Percentiles rank a stretch among this genome's conserved stretches.
Conservation (phyloP, 352 stramenopile species). For the Phytophthora gonapodyides region DNA sequence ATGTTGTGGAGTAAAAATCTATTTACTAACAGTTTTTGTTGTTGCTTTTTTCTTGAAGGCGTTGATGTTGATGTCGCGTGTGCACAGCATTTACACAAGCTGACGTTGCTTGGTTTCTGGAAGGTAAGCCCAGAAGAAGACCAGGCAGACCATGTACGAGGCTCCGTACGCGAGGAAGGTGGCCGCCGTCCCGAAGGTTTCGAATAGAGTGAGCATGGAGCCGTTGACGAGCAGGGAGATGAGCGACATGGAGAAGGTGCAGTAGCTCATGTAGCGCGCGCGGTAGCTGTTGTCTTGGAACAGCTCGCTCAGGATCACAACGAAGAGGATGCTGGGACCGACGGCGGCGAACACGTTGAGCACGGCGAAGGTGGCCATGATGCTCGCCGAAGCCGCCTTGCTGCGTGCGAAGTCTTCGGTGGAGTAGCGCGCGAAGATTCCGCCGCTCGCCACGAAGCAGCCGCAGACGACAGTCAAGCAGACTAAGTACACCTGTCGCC, state of each 20-base stretch:
- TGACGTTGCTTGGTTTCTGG: constrained; percentile 83
- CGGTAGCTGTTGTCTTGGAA: constrained; percentile 85
- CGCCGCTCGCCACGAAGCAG: constrained; percentile 71
- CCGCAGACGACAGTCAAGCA: constrained; percentile 68
- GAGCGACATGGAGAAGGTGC: constrained; percentile 88
- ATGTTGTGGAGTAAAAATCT: constrained; percentile 17
- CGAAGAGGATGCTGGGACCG: constrained; percentile 79
- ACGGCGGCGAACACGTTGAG: constrained; percentile 80
- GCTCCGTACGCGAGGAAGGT: constrained; percentile 74
- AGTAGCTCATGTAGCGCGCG: constrained; percentile 89
- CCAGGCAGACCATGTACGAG: constrained; percentile 70
- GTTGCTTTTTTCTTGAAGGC: neutral
- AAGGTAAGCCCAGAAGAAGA: constrained; percentile 71
- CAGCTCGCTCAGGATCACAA: constrained; percentile 86
- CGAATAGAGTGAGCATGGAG: constrained; percentile 78
- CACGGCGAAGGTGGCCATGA: constrained; percentile 70
- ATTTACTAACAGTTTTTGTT: constrained; percentile 37
- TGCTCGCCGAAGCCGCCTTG: constrained; percentile 44
- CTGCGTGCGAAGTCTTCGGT: constrained; percentile 63
- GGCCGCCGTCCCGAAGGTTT: constrained; percentile 58
- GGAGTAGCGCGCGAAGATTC: constrained; percentile 71
- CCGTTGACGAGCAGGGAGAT: constrained; percentile 86
- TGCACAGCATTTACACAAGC: constrained; percentile 44
- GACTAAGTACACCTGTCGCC: constrained; percentile 73
- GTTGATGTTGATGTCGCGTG: neutral